phyloP scores from a whole-genome alignment of 352 stramenopile genomes.

The Pythium angustatum region DNA sequence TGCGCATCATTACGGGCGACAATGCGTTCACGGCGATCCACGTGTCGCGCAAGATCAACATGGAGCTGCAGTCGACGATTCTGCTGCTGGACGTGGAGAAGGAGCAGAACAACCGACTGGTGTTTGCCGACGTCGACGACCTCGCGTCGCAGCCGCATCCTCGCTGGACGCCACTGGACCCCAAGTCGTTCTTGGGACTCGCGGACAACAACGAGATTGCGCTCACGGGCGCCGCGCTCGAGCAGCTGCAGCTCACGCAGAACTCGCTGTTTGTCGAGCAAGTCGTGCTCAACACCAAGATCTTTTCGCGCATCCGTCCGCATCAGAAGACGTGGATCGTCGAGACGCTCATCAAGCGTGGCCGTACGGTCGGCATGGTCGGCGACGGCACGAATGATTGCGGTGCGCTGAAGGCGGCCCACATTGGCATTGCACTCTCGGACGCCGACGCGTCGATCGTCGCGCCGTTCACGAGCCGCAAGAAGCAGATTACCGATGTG shows the following conservation, averaged over 20 bases:
- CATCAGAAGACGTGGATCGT: slow-evolving; percentile 85
- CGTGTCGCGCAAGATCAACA: slow-evolving; percentile 70
- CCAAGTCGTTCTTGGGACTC: slow-evolving; percentile 50
- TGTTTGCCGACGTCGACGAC: slow-evolving; percentile 68
- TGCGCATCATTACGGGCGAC: slow-evolving; percentile 90
- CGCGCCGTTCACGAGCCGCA: slow-evolving; percentile 85
- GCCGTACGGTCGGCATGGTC: slow-evolving; percentile 66
- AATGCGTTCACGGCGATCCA: slow-evolving; percentile 80
- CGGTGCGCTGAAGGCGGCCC: slow-evolving; percentile 81
- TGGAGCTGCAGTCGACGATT: slow-evolving; percentile 61
- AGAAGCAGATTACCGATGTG: slow-evolving; percentile 83
- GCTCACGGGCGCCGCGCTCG: slow-evolving; percentile 61
- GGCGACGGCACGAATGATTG: slow-evolving; percentile 84
- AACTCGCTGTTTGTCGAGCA: slow-evolving; percentile 49
- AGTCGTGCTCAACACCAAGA: slow-evolving; percentile 55
- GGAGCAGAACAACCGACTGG: slow-evolving; percentile 22
- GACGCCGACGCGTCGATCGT: slow-evolving; percentile 85
- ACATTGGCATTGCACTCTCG: slow-evolving; percentile 86
- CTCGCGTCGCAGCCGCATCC: slow-evolving; percentile 33
- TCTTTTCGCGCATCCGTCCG: slow-evolving; percentile 72
- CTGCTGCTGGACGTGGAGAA: slow-evolving; percentile 39
- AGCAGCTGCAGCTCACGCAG: slow-evolving; percentile 37
- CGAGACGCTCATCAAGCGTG: slow-evolving; percentile 57
- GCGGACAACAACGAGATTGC: slow-evolving; percentile 65
- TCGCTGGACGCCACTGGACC: slow-evolving; percentile 44